Conservation (phyloP, 352 stramenopile genomes). For the Globisporangium uncinulatum region DNA sequence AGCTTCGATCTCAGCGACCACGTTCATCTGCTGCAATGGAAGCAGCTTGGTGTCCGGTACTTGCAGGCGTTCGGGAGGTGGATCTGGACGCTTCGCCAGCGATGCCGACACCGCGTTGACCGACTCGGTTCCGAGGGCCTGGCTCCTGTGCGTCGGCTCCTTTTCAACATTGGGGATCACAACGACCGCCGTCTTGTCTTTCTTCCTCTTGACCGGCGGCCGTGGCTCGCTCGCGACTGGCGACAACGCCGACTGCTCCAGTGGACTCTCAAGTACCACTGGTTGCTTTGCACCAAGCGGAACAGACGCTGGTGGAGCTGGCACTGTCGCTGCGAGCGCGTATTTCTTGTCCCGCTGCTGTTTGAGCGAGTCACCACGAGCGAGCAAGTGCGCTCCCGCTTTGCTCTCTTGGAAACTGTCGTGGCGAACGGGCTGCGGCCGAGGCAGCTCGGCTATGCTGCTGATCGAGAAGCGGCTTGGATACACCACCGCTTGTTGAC, state of each 20-base stretch:
- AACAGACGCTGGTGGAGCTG: too few relatives aligned
- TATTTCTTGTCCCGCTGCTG: neutral
- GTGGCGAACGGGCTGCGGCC: neutral
- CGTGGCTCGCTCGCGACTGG: neutral
- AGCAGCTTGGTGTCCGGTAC: too few relatives aligned
- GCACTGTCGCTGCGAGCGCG: too few relatives aligned
- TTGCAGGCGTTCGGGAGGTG: too few relatives aligned
- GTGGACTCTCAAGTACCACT: neutral
- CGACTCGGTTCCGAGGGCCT: neutral
- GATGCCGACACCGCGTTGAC: neutral
- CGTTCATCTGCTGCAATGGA: too few relatives aligned
- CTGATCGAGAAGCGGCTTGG: too few relatives aligned
- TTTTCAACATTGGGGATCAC: conserved; percentile 20
- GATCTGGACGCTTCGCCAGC: neutral
- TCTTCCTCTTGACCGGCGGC: conserved; percentile 2
- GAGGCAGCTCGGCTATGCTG: neutral
- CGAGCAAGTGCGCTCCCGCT: neutral
- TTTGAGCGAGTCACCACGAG: neutral
- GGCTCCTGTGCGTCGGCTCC: neutral
- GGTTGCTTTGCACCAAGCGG: too few relatives aligned
- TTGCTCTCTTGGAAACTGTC: neutral
- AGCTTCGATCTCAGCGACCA: too few relatives aligned
- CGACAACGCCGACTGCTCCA: neutral
- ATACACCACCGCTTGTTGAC: neutral
- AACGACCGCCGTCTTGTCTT: conserved; percentile 9